Percentiles rank a stretch among this genome's conserved stretches.
phyloP scores from a whole-genome alignment of 371 early-diverging fungal species.

The Circinella umbellata region DNA sequence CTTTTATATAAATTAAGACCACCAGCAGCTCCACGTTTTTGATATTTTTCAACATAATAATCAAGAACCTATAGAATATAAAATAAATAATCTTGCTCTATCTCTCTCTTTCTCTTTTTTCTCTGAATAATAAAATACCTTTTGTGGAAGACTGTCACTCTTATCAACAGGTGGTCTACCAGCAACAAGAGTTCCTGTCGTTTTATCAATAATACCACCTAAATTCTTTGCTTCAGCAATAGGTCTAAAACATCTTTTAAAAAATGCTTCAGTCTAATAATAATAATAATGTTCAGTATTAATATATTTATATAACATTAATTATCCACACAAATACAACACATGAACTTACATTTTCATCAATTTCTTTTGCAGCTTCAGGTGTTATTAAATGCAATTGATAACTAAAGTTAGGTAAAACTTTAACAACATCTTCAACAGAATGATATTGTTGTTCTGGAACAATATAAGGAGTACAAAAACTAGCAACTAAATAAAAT shows the following conservation, averaged over 20 bases:
- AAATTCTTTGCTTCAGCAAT: slow-evolving; percentile 17
- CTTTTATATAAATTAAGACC: slow-evolving; percentile 54
- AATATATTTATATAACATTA: background rate
- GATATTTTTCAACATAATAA: slow-evolving; percentile 41
- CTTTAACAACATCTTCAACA: slow-evolving; percentile 56
- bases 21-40: slow-evolving; percentile 40
- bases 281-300: background rate
- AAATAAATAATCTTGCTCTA: no score
- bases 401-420: slow-evolving; percentile 62
- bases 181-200: slow-evolving; percentile 26
- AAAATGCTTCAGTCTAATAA: slow-evolving; percentile 32
- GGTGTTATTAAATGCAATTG: slow-evolving; percentile 52
- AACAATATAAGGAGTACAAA: slow-evolving; percentile 69
- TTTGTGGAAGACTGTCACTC: slow-evolving; percentile 32
- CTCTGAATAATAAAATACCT: slow-evolving; percentile 12
- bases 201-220: slow-evolving; percentile 28
- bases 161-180: slow-evolving; percentile 32
- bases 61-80: slow-evolving; percentile 21
- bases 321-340: background rate
- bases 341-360: slow-evolving; percentile 26
- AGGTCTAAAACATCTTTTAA: slow-evolving; percentile 38
- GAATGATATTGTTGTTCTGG: slow-evolving; percentile 40
- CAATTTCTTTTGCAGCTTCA: slow-evolving; percentile 46
- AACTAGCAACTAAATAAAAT: slow-evolving; percentile 42
- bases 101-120: no score